Base-by-base conservation (phyloP, 176 grass and related monocot species). In the Echinochloa phyllopogon region DNA sequence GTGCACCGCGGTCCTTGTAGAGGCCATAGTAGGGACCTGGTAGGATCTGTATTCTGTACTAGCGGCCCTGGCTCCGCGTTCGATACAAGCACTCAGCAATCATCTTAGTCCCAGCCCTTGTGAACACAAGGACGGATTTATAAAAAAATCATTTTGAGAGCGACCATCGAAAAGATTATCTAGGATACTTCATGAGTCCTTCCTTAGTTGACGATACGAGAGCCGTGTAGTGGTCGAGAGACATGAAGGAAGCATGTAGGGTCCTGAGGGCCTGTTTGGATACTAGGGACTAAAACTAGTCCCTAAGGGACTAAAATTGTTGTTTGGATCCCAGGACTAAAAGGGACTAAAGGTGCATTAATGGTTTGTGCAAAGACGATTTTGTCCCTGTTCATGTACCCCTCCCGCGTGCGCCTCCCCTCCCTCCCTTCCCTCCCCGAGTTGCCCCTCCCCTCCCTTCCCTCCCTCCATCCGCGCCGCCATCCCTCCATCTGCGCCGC, bases 241-340 rank as follows among this genome's bases (percentile, higher is more conserved):
- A 81, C 51, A 81, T n/a, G 59, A 85, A 52, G 81, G n/a, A 13
- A 62, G 53, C 77, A 81, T 65, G 77, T 86, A 55, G 88, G 83
- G 88, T 63, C 23, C 53, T 76, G n/a, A 33, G 29, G 29, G 29
- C 29, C 29, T 33, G 2, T 33, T 33, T 33, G 29, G n/a, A 33
- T 33, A 33, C 29, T 33, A 33, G 29, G 29, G 29, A 33, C 29
- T 33, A 33, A 33, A 33, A 33, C 29, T 33, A n/a, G n/a, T n/a
- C n/a, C n/a, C n/a, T n/a, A 33, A 33, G 29, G 29, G 29, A 33
- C 2, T 33, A 33, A 33, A 33, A 33, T 33, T 33, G 29, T 2
- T 33, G 29, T 33, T 33, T n/a, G 29, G 2, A 33, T 33, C 29
- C 29, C 29, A 33, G 2, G 29, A 33, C 29, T 33, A 33, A n/a